Percentiles rank a stretch among this genome's conserved stretches.
Evolutionary conservation across 1,284 basidiomycete species (phyloP).

Genomic region (Hypsizygus ulmarius): DNA sequence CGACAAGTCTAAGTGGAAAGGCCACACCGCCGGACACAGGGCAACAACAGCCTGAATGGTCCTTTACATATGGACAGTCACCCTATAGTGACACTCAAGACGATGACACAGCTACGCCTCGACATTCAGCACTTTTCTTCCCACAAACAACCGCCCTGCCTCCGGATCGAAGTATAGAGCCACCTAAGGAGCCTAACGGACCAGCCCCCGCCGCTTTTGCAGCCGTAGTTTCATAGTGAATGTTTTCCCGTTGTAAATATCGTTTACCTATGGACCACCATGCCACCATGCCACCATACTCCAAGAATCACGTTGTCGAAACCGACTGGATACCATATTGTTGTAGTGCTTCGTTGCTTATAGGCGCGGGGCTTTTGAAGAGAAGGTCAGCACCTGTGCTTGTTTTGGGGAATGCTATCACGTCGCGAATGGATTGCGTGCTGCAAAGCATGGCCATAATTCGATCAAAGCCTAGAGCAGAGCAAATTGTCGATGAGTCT

Average conservation of each 20-base stretch:
- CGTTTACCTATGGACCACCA: slow-evolving; percentile 10
- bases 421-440: slow-evolving; percentile 84
- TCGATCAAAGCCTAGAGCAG: slow-evolving; percentile 80
- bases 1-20: slow-evolving; percentile 10
- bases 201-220: slow-evolving; percentile 23
- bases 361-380: slow-evolving; percentile 81
- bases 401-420: slow-evolving; percentile 96
- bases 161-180: slow-evolving; percentile 24
- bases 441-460: slow-evolving; percentile 88
- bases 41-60: slow-evolving; percentile 33
- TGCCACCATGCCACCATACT: slow-evolving; percentile 16
- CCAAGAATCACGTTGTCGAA: slow-evolving; percentile 18
- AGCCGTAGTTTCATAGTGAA: slow-evolving; percentile 20
- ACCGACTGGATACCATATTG: slow-evolving; percentile 59
- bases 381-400: slow-evolving; percentile 81
- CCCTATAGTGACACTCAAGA: slow-evolving; percentile 32
- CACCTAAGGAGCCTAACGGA: slow-evolving; percentile 31
- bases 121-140: slow-evolving; percentile 39
- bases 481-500: slow-evolving; percentile 5
- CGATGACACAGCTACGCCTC: slow-evolving; percentile 45
- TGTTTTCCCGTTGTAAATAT: slow-evolving; percentile 15
- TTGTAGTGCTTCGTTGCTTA: slow-evolving; percentile 51
- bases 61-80: slow-evolving; percentile 41
- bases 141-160: slow-evolving; percentile 24
- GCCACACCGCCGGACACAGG: slow-evolving; percentile 13